Base-by-base conservation (phyloP, 2,329 filamentous ascomycete genomes). In the Helicocarpus griseus region DNA sequence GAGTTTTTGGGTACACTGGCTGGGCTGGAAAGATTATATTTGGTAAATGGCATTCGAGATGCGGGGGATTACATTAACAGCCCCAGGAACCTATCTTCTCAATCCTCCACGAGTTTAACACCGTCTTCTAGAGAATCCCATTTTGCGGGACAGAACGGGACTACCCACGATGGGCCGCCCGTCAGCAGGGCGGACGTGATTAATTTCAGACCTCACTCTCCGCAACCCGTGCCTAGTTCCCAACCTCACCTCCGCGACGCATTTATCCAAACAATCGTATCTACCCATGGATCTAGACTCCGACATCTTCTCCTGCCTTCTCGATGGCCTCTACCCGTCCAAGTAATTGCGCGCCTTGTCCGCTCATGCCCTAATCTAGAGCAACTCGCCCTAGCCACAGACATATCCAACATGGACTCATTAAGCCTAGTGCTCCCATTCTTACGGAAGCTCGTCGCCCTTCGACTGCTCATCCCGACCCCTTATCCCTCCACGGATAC, bases 291-390 rank as follows among this genome's bases (percentile, higher is more conserved):
- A 36, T 56, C 68, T 21, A 76, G 69, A 1, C 63, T 84, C 38
- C 73, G 72, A 40, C 77, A 81, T 57, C 72, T 84, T 5, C 71
- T 83, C 2, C 72, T 84, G 4, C 73, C 74, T 2, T 73, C 80
- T 31, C 69, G 73, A 40, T 83, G 79, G 78, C 65, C 71, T 17
- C 68, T 83, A 2, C 71, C 73, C 14, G 67, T 71, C 2, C 62
- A 69, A 1, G 68, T 76, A 4, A 65, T 83, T 7, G 71, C 70
- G 29, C 72, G 73, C 6, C 64, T 83, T 5, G 75, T 79, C 29
- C 73, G 75, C 47, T 65, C 65, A 8, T 80, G 78, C 53, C 78
- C 80, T 0, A 73, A 81, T 49, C 66, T 83, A 13, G 78, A 81
- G 54, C 79, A 84, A 57, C 66, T 84, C 1, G 78, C 73, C 24